phyloP scores from a whole-genome alignment of 371 early-diverging fungal genomes.

The Mucor indicus region DNA sequence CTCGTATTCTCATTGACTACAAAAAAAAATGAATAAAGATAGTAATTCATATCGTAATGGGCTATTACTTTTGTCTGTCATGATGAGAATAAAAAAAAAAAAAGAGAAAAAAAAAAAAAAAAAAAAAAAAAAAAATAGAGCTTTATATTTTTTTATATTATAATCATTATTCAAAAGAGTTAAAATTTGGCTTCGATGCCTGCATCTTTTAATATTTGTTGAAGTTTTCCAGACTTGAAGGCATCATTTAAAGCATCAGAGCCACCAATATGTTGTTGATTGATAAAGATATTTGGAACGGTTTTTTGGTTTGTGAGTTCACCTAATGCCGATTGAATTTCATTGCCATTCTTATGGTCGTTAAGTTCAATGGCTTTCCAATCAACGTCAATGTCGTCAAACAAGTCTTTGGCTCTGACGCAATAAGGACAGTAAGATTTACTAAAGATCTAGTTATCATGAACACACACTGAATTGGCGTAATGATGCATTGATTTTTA shows the following conservation, averaged over 20 bases:
- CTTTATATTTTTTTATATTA: too few species aligned
- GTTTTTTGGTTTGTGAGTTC: slow-evolving; percentile 79
- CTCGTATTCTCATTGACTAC: too few species aligned
- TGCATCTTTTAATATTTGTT: slow-evolving; percentile 43
- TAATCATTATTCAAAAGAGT: too few species aligned
- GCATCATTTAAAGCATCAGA: slow-evolving; percentile 64
- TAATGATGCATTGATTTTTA: slow-evolving; percentile 18
- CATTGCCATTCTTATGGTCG: slow-evolving; percentile 58
- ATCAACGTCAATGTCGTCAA: slow-evolving; percentile 49
- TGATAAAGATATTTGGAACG: slow-evolving; percentile 91
- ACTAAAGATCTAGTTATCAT: slow-evolving; percentile 62
- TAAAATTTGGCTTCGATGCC: too few species aligned
- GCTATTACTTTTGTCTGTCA: too few species aligned
- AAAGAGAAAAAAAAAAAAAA: too few species aligned
- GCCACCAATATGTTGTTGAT: slow-evolving; percentile 83
- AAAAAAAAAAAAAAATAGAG: too few species aligned
- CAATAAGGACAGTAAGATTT: slow-evolving; percentile 90
- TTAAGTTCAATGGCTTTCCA: slow-evolving; percentile 65
- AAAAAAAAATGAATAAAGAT: too few species aligned
- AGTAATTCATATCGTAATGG: too few species aligned
- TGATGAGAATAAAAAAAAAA: too few species aligned
- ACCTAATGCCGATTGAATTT: slow-evolving; percentile 71
- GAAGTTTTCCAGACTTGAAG: slow-evolving; percentile 55
- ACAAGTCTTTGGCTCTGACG: slow-evolving; percentile 64
- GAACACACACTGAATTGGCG: not conserved